phyloP scores from a whole-genome alignment of 2,329 filamentous ascomycete species.

The Xylariaceae sp. region DNA sequence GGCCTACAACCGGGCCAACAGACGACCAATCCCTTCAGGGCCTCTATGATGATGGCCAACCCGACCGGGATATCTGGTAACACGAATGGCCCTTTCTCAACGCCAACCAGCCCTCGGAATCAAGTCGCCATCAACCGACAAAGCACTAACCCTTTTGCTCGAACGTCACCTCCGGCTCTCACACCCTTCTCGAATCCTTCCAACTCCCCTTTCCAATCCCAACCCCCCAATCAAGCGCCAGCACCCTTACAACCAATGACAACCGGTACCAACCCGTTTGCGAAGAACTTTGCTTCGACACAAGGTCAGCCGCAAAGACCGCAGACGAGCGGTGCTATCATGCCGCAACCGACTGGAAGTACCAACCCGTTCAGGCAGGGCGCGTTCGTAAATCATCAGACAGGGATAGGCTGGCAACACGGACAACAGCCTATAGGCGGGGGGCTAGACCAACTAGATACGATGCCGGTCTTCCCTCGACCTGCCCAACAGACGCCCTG shows the following conservation, averaged over 20 bases:
- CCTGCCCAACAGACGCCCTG: conserved; percentile 67
- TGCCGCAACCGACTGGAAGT: conserved; percentile 79
- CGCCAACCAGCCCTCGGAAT: conserved; percentile 45
- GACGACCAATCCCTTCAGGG: conserved; percentile 89
- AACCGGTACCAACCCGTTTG: conserved; percentile 64
- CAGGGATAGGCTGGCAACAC: conserved; percentile 86
- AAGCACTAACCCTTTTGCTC: conserved; percentile 87
- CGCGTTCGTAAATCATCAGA: conserved; percentile 85
- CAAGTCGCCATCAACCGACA: conserved; percentile 53
- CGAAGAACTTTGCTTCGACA: conserved; percentile 47
- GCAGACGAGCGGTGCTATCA: conserved; percentile 54
- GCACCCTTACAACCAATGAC: conserved; percentile 51
- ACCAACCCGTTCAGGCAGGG: conserved; percentile 96
- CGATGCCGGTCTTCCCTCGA: conserved; percentile 83
- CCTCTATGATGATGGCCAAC: conserved; percentile 76
- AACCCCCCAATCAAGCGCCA: conserved; percentile 40
- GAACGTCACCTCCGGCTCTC: conserved; percentile 54
- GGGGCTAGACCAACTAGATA: conserved; percentile 75
- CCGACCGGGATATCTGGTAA: conserved; percentile 49
- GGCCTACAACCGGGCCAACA: conserved; percentile 55
- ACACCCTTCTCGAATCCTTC: conserved; percentile 41
- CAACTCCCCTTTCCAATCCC: conserved; percentile 50
- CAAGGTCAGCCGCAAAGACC: conserved; percentile 45
- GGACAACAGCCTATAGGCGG: conserved; percentile 79
- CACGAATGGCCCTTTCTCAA: conserved; percentile 41